Evolutionary conservation across 306 rosid genomes (phyloP).

Genomic region (Medicago ruthenica): DNA sequence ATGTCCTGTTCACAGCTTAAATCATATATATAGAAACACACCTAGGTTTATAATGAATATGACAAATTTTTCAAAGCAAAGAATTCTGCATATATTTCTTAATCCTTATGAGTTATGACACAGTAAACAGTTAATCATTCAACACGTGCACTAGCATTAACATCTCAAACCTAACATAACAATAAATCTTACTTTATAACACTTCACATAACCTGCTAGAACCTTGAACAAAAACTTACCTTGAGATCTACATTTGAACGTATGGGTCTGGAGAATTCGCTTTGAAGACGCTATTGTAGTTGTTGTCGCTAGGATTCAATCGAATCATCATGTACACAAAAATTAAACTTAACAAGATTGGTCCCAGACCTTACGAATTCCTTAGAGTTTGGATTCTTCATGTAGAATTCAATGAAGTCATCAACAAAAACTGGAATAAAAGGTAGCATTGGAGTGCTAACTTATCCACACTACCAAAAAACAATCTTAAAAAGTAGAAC

Average conservation of each 20-base stretch:
- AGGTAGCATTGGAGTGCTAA: too few relatives aligned
- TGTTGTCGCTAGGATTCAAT: too few relatives aligned
- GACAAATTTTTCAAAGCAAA: constrained; percentile 23
- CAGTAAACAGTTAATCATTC: constrained; percentile 23
- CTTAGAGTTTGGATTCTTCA: too few relatives aligned
- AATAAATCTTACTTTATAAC: constrained; percentile 1
- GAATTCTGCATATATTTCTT: constrained; percentile 2
- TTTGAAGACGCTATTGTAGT: too few relatives aligned
- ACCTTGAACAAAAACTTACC: constrained; percentile 55
- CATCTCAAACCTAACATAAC: constrained; percentile 30
- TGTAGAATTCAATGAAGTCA: too few relatives aligned
- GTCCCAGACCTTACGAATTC: too few relatives aligned
- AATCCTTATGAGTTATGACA: constrained; percentile 14
- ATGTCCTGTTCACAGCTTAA: constrained; percentile 77
- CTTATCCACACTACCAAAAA: too few relatives aligned
- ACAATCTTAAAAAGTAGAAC: too few relatives aligned
- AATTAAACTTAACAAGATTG: too few relatives aligned
- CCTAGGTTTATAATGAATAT: background rate
- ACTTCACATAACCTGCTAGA: constrained; percentile 9
- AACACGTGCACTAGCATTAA: constrained; percentile 6
- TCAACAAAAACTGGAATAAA: too few relatives aligned
- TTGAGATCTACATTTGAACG: constrained; percentile 97
- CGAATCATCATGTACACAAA: too few relatives aligned
- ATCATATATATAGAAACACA: constrained; percentile 30
- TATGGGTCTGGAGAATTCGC: constrained; percentile 54